Evolutionary conservation across 2,329 filamentous ascomycete genomes (phyloP), one percentile per base, ranked within the genome.

Genomic region (Didymella arachidicola): DNA sequence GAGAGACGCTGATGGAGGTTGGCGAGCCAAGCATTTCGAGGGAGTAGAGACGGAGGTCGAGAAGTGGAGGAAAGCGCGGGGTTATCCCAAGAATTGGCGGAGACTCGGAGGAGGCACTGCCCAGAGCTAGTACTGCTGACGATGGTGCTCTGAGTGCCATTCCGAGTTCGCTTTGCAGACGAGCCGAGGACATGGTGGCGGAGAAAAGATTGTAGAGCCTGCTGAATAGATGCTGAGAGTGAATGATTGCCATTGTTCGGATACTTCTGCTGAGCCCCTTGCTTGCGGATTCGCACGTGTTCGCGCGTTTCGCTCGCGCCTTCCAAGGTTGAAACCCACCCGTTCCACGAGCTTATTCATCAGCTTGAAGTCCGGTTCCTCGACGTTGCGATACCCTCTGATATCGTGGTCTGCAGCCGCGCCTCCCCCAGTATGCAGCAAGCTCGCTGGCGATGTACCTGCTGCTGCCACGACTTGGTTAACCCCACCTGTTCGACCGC

Each of bases 1-100:
- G 25, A 58, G 73, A 7, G 78, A 82, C 61, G 70, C 73, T 4
- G 52, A 69, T 10, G 79, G 77, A 1, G 78, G 79, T 0, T 83
- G 80, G 80, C 69, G 81, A 38, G 74, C 79, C 34, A 60, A 49
- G 0, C 58, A 81, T 39, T 56, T 77, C 1, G 54, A 72, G 26
- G 62, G 61, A 0, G 64, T 77, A 1, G 71, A 75, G 60, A 60
- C 62, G n/a, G 76, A 77, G 12, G 67, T 67, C 0, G 78, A 80
- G 49, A 58, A 71, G 8, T 81, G 74, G 71, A 75, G 79, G 56
- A 50, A 69, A 0, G 51, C 59, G 10, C 69, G 72, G 26, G 69
- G 65, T 1, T 77, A 77, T 44, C 74, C 72, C 2, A 77, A 76
- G 62, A 72, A 62, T 49, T 78, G 74, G 72, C 64, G 62, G 22